Base-by-base conservation (phyloP, 2,329 filamentous ascomycete genomes). In the Huntiella savannae region DNA sequence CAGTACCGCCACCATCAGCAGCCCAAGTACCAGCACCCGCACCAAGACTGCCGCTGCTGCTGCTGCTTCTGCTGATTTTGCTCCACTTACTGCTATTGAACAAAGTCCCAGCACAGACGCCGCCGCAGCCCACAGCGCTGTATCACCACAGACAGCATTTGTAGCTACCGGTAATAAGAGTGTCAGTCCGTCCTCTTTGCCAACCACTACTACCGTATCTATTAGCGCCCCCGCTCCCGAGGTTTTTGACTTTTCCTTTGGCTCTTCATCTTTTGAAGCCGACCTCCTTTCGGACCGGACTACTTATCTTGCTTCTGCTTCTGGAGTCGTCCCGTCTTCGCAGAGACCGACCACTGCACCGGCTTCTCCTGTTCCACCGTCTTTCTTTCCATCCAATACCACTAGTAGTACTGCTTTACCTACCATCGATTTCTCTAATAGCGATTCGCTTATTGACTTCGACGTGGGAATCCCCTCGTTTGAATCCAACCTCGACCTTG, bases 381-480 rank as follows among this genome's bases (percentile, higher is more conserved):
- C 40, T 16, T 15, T 36, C n/a, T 33, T n/a, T 15, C 15, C 47
- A 11, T 38, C 17, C 22, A 33, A 10, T 16, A 34, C 7, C 32
- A 17, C 13, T 8, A 43, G 12, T 33, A 17, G n/a, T 8, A 34
- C 40, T 10, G 17, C 40, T 10, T 10, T 11, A 8, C 28, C 22
- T 16, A 13, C 22, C 6, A 28, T 28, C 8, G 22, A 28, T 28
- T 28, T 28, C 22, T 28, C 22, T 28, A 28, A 28, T 28, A 28
- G 22, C 22, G 22, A 28, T 10, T 28, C 22, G 22, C 34, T 50
- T 28, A 48, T 49, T 39, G 42, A 46, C 34, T 59, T 66, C 11
- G 56, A 59, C 49, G 71, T 73, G 56, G 68, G 71, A 49, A 58
- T 75, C 33, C 66, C 69, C 34, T 66, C 67, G 1, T 69, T 75